Evolutionary conservation across 257 asterid species (phyloP), one percentile per base, ranked within the genome.

Genomic region (Linderniella brevidens): DNA sequence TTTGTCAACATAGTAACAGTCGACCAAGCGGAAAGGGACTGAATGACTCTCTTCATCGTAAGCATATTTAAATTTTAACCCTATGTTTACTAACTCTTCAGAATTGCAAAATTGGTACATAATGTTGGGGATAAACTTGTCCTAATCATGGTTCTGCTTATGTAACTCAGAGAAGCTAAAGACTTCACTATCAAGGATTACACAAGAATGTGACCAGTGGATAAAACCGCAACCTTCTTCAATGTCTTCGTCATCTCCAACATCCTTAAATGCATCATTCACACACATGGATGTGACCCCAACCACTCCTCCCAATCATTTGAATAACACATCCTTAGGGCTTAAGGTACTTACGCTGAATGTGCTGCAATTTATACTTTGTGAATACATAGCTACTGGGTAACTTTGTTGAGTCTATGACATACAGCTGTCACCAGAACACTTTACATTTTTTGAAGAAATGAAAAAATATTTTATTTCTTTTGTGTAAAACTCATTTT

Each of bases 191-290:
- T 72, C 92, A 53, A 80, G 90, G 70, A 67, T 82, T 61, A 60
- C 86, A 57, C 94, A 79, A 56, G 99, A 90, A 47, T 85, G 86
- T 67, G 94, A 85, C 53, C 93, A 79, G 71, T 85, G 94, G 94
- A 73, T 79, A 69, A 82, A 77, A 64, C 82, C 82, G 46, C 77
- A 61, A 52, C 46, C 74, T 45, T 50, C 60, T n/a, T 60, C 88
- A 57, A 45, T 56, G 55, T 58, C 84, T 65, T 73, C 80, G 47
- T 61, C 82, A 15, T 64, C 92, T 52, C 74, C 93, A 11, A 61
- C 93, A 9, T 61, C 86, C 38, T 59, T 70, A 18, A 58, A 65
- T 62, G 29, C 90, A 58, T 17, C 93, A 53, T 73, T 78, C 66
- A 45, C 72, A 39, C 92, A 76, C 68, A 69, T 61, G 77, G 99